Base-by-base conservation (phyloP, 495 filamentous ascomycete genomes). In the Penicillium chermesinum region DNA sequence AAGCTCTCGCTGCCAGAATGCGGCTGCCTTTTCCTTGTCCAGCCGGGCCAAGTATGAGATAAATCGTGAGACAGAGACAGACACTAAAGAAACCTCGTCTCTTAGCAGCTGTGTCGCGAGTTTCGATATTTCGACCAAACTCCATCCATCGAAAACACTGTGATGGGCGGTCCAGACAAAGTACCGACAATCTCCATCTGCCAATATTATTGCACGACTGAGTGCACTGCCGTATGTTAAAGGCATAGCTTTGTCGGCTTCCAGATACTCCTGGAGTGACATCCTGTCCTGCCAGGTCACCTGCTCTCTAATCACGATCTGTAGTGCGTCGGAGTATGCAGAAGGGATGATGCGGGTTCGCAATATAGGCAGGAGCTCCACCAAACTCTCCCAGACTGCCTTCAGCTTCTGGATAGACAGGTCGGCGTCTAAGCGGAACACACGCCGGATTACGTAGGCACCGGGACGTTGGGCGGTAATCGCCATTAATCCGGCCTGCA, bases 401-500 rank as follows among this genome's bases (percentile, higher is more conserved):
- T 10, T 4, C 5, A 5, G 10, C 10, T 30, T 30, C 5, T 30
- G 25, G 14, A 30, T 4, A 10, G 4, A 4, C 10, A 30, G 25
- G 10, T 10, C 10, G 25, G 10, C 4, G 4, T 4, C 5, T 10
- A 30, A 30, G 25, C 25, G 25, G 25, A 5, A 30, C 4, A 30
- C 25, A 10, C 5, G 5, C 25, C 25, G 25, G 4, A 10, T 5
- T 30, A 30, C 25, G 25, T 30, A 30, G 5, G 25, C 25, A 30
- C 21, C 14, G 14, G 34, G 32, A 32, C 35, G 39, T 6, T 38
- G 33, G 34, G 34, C 33, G 1, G 51, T 63, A 0, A 78, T 52
- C 1, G 75, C 64, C 22, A 77, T 58, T 1, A 81, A 62, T 5
- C 71, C 77, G 46, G 80, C 77, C 53, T 83, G 79, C 0, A 80